Base-by-base conservation (phyloP, 2,329 filamentous ascomycete species). In the Paecilomyces variotii region DNA sequence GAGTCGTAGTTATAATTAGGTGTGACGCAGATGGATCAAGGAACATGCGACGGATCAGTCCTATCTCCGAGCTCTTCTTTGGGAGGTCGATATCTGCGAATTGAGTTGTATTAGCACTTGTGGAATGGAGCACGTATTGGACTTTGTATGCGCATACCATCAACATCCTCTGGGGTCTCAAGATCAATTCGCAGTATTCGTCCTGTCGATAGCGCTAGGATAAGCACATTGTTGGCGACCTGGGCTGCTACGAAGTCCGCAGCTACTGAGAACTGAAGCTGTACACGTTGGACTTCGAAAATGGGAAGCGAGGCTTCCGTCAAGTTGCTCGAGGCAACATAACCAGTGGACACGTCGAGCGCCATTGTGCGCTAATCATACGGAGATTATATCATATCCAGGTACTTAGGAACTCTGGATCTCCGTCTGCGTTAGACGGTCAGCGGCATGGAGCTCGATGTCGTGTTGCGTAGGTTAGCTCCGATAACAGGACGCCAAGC, bases 21-120 rank as follows among this genome's bases (percentile, higher is more conserved):
- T 99, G 94, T 4, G 91, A 97, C 28, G 94, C 94, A 10, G 93
- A 96, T 28, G 94, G 93, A 70, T 99, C 94, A 70, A 99, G 88
- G 78, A 99, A 99, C 84, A 99, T 91, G 78, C 89, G 90, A 66
- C 89, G 87, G 70, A 99, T 97, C 56, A 96, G 84, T 65, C 94
- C 94, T 60, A 94, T 84, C 73, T 99, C 93, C 39, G 90, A 88
- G 14, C 90, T 85, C 69, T 93, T 94, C 78, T 95, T 96, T 39
- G 94, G 94, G 6, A 99, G 85, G 74, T 99, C 94, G 73, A 99
- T 96, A 76, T 99, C 93, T 96, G 67, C 56, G 14, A 27, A 59
- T 62, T 64, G 57, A 58, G 59, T 30, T 35, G 35, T 30, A 49
- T 67, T 65, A 70, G 61, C 56, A 62, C 58, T 49, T 19, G 39